Evolutionary conservation across 2,329 filamentous ascomycete species (phyloP), one percentile per base, ranked within the genome.

Genomic region (Claviceps fusiformis): DNA sequence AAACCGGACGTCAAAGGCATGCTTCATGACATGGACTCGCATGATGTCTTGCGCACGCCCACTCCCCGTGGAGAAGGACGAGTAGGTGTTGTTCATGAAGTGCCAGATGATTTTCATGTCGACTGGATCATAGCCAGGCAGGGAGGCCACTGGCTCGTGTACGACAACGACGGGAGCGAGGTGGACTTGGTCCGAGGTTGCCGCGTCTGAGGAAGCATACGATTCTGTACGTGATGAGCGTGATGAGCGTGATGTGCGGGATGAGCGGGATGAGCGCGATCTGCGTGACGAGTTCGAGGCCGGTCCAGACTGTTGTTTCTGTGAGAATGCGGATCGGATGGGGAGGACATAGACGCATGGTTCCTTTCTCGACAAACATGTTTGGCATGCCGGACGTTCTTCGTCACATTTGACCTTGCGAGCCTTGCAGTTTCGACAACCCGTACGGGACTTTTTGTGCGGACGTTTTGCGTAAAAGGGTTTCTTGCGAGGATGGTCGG

Each of bases 101-200:
- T 78, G 78, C 77, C 77, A 81, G 7, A 81, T 62, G 45, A 81
- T 70, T 58, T 72, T 74, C 75, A 81, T 76, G 57, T 81, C 77
- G 31, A 67, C 59, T 37, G 69, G 66, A 45, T 71, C 65, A 53
- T 45, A 55, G 17, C 45, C 53, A 19, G 55, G 35, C 17, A 54
- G 27, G 11, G 50, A 37, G 15, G 47, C 48, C 5, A 54, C 44
- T 19, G 55, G 55, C 33, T 54, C 55, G 48, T 66, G 62, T 24
- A 58, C 50, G 41, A 63, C 54, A 41, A 65, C 54, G 39, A 59
- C 33, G 51, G 55, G 55, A 45, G 17, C 31, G 4, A 19, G 7
- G 24, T 15, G 15, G 6, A 37, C 15, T 11, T 31, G 43, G 33
- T 47, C 9, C n/a, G 33, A 41, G 10, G n/a, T 19, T 11, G 29